A percentile compares a stretch with the other conserved stretches of the same genome.
phyloP scores from a whole-genome alignment of 352 stramenopile species.

The Elongisporangium undulatum region DNA sequence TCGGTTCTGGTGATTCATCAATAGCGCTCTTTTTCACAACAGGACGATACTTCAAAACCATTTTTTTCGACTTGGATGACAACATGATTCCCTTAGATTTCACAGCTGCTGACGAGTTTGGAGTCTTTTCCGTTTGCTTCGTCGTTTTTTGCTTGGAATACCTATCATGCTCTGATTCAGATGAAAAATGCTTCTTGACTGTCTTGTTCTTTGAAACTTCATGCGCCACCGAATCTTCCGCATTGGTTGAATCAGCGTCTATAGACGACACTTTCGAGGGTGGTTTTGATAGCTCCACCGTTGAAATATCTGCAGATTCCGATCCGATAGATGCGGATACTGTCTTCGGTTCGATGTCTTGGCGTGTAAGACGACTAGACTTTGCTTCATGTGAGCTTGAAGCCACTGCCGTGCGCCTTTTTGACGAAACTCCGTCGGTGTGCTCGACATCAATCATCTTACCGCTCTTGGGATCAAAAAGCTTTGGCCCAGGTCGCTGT shows the following conservation, averaged over 20 bases:
- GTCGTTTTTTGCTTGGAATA: background rate
- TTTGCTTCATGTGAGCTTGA: background rate
- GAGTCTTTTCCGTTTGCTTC: background rate
- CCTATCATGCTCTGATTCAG: background rate
- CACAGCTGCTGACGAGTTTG: background rate
- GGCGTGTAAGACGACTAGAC: background rate
- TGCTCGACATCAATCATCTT: slow-evolving; percentile 45
- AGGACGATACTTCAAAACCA: slow-evolving; percentile 7
- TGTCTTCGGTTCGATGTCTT: background rate
- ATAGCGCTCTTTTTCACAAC: slow-evolving; percentile 1
- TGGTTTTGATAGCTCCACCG: background rate
- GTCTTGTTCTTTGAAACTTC: background rate
- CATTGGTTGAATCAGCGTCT: background rate
- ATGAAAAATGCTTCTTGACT: background rate
- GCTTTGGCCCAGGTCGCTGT: slow-evolving; percentile 43
- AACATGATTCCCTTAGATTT: slow-evolving; percentile 2
- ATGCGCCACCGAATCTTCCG: background rate
- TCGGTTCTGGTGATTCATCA: background rate
- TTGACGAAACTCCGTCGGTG: background rate
- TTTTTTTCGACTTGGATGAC: slow-evolving; percentile 8
- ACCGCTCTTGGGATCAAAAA: slow-evolving; percentile 71
- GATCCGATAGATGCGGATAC: background rate
- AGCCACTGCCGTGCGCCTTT: background rate
- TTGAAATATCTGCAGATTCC: background rate
- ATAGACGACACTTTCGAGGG: background rate